phyloP scores from a whole-genome alignment of 2,329 filamentous ascomycete genomes.

The Mollisiaceae sp. region DNA sequence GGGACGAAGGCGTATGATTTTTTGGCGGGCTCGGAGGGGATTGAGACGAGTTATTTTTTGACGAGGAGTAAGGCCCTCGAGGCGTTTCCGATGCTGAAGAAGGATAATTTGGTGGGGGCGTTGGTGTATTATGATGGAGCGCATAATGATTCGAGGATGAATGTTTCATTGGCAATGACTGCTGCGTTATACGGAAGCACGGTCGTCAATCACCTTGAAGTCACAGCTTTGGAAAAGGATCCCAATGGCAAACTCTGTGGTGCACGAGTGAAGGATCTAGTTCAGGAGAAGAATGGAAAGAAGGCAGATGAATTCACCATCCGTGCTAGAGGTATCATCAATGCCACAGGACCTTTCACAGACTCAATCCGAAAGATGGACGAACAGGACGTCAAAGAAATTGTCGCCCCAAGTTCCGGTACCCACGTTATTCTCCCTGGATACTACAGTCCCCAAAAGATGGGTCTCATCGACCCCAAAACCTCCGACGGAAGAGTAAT shows the following conservation, averaged over 20 bases:
- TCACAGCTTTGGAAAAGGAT: slow-evolving; percentile 78
- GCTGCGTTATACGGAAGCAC: slow-evolving; percentile 86
- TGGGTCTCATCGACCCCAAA: slow-evolving; percentile 85
- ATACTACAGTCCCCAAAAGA: slow-evolving; percentile 83
- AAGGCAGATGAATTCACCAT: slow-evolving; percentile 69
- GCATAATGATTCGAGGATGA: slow-evolving; percentile 93
- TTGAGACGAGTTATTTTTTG: slow-evolving; percentile 87
- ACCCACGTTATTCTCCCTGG: slow-evolving; percentile 87
- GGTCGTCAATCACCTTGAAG: slow-evolving; percentile 82
- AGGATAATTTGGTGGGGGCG: slow-evolving; percentile 77
- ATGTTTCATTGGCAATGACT: slow-evolving; percentile 86
- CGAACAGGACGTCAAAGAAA: slow-evolving; percentile 71
- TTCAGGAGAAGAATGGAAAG: slow-evolving; percentile 69
- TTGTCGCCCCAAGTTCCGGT: slow-evolving; percentile 84
- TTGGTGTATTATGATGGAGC: slow-evolving; percentile 92
- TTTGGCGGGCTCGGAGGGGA: slow-evolving; percentile 83
- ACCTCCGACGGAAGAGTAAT: slow-evolving; percentile 90
- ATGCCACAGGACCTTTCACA: slow-evolving; percentile 87
- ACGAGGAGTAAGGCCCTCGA: slow-evolving; percentile 86
- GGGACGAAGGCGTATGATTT: slow-evolving; percentile 85
- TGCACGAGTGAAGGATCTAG: slow-evolving; percentile 72
- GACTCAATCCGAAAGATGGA: slow-evolving; percentile 88
- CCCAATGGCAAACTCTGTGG: slow-evolving; percentile 74
- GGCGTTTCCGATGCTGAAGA: slow-evolving; percentile 87
- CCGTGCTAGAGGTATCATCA: slow-evolving; percentile 81